Base-by-base conservation (phyloP, 805 yeast genomes). In the Grigorovia transvaalensis region DNA sequence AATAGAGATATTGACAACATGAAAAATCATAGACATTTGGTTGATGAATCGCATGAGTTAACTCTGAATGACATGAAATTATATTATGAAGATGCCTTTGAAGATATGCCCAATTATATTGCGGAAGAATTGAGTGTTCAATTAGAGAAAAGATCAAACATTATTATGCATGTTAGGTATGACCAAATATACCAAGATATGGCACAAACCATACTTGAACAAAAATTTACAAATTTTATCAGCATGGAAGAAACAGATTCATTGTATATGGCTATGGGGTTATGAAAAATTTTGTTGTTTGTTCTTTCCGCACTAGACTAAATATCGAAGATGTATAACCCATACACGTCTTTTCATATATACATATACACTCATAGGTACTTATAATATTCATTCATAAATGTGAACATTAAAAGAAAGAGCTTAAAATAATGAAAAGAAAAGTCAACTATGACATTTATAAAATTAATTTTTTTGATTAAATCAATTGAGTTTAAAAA, bases 211-310 rank as follows among this genome's bases (percentile, higher is more conserved):
- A 76, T 88, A 18, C 69, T 88, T 50, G 88, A 82, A 53, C 53
- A 60, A 23, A 54, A 53, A 45, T 45, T 58, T 30, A 56, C 54
- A 17, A 74, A 76, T 29, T 80, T 82, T 53, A 77, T 82, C 11
- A 84, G 88, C 4, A 82, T 82, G 59, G 89, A 85, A 56, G 95
- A 86, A 58, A 88, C 88, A 0, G 95, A 88, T 65, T 78, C 80
- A 50, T 69, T 88, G 55, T 86, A 80, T 63, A 69, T 77, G 53
- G 80, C 86, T 53, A 84, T 87, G 80, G 80, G 80, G 4, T 33
- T 58, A n/a, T 57, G 54, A 50, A 20, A 51, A 18, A 38, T 9
- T 35, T 27, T 19, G 27, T 23, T 18, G 4, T 41, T 38, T 47
- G 6, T 27, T 19, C 11, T 15, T 41, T 38, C 40, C 7, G 2